phyloP scores from a whole-genome alignment of 306 rosid species.

The Vicia villosa region DNA sequence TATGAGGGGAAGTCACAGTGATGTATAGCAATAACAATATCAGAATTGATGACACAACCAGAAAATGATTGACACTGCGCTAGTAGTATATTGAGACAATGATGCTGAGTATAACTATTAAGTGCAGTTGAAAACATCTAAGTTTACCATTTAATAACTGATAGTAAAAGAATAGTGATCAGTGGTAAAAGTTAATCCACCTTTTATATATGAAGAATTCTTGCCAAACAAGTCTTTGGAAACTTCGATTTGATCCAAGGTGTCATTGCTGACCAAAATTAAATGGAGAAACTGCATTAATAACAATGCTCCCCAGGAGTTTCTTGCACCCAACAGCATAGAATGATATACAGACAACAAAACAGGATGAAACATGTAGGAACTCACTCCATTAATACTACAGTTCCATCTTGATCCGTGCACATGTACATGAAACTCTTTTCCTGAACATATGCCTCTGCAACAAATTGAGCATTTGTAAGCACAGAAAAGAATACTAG shows the following conservation, averaged over 20 bases:
- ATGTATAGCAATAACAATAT: not conserved
- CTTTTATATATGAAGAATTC: constrained; percentile 62
- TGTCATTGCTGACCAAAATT: constrained; percentile 59
- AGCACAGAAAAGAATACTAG: constrained; percentile 31
- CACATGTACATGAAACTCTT: constrained; percentile 81
- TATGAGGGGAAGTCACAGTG: not conserved
- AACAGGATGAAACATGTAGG: constrained; percentile 16
- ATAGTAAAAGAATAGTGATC: constrained; percentile 30
- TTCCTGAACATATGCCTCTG: constrained; percentile 69
- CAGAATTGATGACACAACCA: constrained; percentile 15
- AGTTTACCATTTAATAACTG: not conserved
- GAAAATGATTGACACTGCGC: constrained; percentile 10
- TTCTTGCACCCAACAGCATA: constrained; percentile 18
- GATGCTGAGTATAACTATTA: constrained; percentile 8
- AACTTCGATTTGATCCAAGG: constrained; percentile 84
- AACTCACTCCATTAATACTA: constrained; percentile 89
- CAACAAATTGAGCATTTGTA: constrained; percentile 38
- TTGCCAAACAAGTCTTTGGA: constrained; percentile 78
- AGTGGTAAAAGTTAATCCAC: constrained; percentile 35
- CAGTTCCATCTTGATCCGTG: constrained; percentile 79
- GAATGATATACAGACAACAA: constrained; percentile 14
- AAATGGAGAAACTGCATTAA: constrained; percentile 32
- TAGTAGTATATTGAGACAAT: constrained; percentile 22
- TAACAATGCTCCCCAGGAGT: constrained; percentile 24
- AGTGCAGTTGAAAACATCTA: constrained; percentile 7